Evolutionary conservation across 2,329 filamentous ascomycete species (phyloP), one percentile per base, ranked within the genome.

Genomic region (Blumeria hordei): DNA sequence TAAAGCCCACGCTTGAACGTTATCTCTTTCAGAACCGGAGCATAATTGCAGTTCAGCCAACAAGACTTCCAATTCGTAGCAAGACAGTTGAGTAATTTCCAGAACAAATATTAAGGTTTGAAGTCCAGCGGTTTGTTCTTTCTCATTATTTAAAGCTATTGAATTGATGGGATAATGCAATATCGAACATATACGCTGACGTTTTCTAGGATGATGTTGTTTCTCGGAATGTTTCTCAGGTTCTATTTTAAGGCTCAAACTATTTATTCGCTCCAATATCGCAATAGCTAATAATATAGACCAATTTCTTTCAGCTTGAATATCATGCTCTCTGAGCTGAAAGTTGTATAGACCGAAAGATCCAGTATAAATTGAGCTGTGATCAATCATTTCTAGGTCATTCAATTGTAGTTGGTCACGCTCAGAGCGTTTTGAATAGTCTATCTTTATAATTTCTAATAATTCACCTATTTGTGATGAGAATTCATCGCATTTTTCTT

Each of bases 1-100:
- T 71, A 94, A 78, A 16, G 87, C 82, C 92, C 92, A 98, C 0
- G 81, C 85, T 7, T 81, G 76, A 43, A 81, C 70, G 8, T 68
- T 67, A 12, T 70, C 68, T 60, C 83, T 80, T 62, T 94, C 88
- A 62, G 92, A 83, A 9, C 76, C 73, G 45, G 83, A 76, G 54
- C 75, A 72, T 10, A 69, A 66, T 14, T 73, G 68, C 14, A 93
- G 68, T 45, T 75, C 73, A 8, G 73, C 71, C 2, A 92, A 64
- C 3, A 82, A 65, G 0, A 73, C 70, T 5, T 68, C 66, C 32
- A 82, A 68, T 10, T 77, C 74, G 35, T 80, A 74, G 35, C 68
- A 60, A 3, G 71, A 66, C 0, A 76, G 64, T 28, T 70, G 67
- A 53, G 67, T 65, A 35, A 69, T 55, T 4, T 73, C 69, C 33